Evolutionary conservation across 192 early-diverging fungal genomes (phyloP).

Genomic region (Physocladia obscura): DNA sequence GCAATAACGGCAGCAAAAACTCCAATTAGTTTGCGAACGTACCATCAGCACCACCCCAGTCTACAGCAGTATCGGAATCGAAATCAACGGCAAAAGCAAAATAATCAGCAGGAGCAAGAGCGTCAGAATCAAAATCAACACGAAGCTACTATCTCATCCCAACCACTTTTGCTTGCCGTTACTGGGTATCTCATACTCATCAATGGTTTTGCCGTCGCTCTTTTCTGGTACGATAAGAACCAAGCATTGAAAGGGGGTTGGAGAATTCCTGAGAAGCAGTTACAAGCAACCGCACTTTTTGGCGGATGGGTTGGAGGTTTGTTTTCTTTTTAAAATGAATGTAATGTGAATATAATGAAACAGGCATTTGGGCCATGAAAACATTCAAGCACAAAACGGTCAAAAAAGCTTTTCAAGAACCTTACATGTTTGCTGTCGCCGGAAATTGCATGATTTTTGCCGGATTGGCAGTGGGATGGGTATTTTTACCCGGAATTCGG

Average conservation of each 20-base stretch:
- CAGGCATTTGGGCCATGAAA: conserved; percentile 52
- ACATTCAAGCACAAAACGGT: conserved; percentile 54
- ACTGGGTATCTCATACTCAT: conserved; percentile 40
- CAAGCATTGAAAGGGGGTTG: conserved; percentile 50
- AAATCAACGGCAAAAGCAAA: neutral
- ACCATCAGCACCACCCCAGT: too few species aligned
- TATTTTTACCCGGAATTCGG: conserved; percentile 6
- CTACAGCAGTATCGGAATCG: too few species aligned
- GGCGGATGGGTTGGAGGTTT: conserved; percentile 55
- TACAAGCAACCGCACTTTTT: conserved; percentile 51
- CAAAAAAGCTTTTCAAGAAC: conserved; percentile 49
- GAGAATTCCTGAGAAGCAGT: conserved; percentile 48
- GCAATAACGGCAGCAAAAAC: too few species aligned
- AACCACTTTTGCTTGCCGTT: conserved; percentile 23
- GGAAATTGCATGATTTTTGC: conserved; percentile 6
- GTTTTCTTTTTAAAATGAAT: neutral
- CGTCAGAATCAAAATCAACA: neutral
- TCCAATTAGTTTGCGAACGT: too few species aligned
- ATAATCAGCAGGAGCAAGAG: too few species aligned
- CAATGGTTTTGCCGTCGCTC: conserved; percentile 40
- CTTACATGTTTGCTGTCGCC: conserved; percentile 34
- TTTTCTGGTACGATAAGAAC: conserved; percentile 59
- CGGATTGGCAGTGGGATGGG: conserved; percentile 11
- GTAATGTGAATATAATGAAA: neutral
- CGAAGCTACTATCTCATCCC: conserved; percentile 8